Percentiles rank a stretch among this genome's conserved stretches.
Evolutionary conservation across 2,329 filamentous ascomycete genomes (phyloP).

Genomic region (Aspergillus aculeatinus): DNA sequence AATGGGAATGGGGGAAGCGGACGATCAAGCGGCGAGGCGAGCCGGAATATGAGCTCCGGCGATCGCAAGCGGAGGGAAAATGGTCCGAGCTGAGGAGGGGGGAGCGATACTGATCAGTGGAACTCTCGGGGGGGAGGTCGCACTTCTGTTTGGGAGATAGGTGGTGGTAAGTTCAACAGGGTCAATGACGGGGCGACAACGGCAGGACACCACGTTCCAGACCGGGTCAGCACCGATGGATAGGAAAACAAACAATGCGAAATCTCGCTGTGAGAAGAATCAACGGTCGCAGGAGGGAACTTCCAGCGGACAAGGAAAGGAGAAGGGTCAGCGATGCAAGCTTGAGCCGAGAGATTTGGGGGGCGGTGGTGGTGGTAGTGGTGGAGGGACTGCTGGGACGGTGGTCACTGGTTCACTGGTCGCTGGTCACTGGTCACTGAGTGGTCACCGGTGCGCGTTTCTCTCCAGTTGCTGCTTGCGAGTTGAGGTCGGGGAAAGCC

Average conservation of each 20-base stretch:
- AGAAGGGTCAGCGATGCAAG: conserved; percentile 8
- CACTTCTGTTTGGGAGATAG: conserved; percentile 14
- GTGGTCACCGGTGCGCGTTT: conserved; percentile 18
- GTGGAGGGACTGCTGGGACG: too few species aligned
- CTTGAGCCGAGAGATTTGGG: conserved; percentile 6
- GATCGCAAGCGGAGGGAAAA: conserved; percentile 2
- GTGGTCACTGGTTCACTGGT: background rate
- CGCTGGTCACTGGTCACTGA: conserved; percentile 10
- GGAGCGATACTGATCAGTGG: background rate
- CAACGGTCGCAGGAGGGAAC: background rate
- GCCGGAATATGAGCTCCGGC: conserved; percentile 5
- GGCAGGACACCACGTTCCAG: conserved; percentile 25
- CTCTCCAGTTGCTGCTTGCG: conserved; percentile 12
- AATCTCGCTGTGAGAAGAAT: background rate
- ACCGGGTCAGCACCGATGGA: conserved; percentile 22
- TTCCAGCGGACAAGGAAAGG: conserved; percentile 7
- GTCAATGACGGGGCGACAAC: conserved; percentile 18
- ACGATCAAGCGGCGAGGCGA: conserved; percentile 1
- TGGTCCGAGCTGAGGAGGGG: conserved; percentile 4
- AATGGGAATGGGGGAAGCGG: background rate
- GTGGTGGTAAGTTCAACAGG: conserved; percentile 23
- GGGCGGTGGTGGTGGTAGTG: too few species aligned
- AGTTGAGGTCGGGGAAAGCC: conserved; percentile 17
- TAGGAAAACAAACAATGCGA: conserved; percentile 12
- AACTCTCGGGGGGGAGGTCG: conserved; percentile 12